Evolutionary conservation across 2,329 filamentous ascomycete species (phyloP).

Genomic region (Sclerotinia borealis): DNA sequence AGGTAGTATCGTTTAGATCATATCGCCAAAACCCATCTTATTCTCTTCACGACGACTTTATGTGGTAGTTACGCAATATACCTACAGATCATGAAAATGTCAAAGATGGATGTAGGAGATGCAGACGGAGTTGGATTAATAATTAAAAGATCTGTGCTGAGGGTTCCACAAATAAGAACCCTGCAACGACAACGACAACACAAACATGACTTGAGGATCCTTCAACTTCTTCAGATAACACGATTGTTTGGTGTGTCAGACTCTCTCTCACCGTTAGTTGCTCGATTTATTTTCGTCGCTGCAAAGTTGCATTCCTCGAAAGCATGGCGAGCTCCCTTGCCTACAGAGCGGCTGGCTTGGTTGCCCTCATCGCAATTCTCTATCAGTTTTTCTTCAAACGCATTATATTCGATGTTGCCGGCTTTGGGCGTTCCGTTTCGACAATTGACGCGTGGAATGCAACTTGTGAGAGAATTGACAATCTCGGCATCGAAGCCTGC

Average conservation of each 20-base stretch:
- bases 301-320: neutral
- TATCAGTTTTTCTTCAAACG: constrained; percentile 32
- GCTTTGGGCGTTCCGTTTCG: constrained; percentile 30
- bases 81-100: neutral
- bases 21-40: neutral
- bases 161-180: neutral
- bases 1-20: neutral
- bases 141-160: neutral
- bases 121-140: neutral
- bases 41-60: neutral
- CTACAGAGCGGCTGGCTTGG: constrained; percentile 16
- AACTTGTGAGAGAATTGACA: constrained; percentile 24
- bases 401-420: constrained; percentile 30
- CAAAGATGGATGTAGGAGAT: neutral
- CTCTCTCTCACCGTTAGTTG: neutral
- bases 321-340: constrained; percentile 15
- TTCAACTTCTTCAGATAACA: neutral
- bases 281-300: neutral
- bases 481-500: constrained; percentile 26
- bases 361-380: constrained; percentile 23
- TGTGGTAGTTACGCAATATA: neutral
- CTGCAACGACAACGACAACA: neutral
- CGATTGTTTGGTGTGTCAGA: neutral
- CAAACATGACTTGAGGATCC: neutral
- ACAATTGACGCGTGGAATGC: constrained; percentile 32